Evolutionary conservation across 2,329 filamentous ascomycete genomes (phyloP), one percentile per base, ranked within the genome.

Genomic region (Massarina eburnea): DNA sequence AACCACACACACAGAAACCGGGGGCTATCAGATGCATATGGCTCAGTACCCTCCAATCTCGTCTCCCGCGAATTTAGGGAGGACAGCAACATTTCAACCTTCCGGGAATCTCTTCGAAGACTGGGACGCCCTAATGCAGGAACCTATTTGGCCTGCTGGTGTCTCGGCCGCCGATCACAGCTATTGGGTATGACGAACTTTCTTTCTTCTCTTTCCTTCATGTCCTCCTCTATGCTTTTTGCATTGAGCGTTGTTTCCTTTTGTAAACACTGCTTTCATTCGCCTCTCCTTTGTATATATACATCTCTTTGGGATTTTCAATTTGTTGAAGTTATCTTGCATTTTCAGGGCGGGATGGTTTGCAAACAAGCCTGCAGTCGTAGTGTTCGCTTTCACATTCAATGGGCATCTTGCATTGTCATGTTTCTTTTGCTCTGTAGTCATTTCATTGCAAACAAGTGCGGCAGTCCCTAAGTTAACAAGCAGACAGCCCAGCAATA

Each of bases 31-130:
- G 33, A 26, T 46, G 17, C 34, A 45, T 14, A 32, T 51, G 43
- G 32, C 45, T 12, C 17, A 38, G 3, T 45, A 46, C 19, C 35
- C 43, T 29, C 33, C 40, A 21, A 41, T 32, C 22, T 36, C 43
- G 3, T 42, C 46, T 1, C 30, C 52, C 27, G 44, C 45, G 12
- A 45, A 30, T 19, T 24, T 38, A 19, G 39, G 38, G 3, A 34
- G 22, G 22, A 40, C 43, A 21, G 32, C 26, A 24, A 32, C 38
- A 7, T 52, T 51, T 30, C 52, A 49, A 33, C 30, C 54, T 7
- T 45, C 51, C 18, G 49, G 45, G 17, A 57, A 55, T 30, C 42
- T 57, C 8, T 57, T 52, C 24, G 51, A 57, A 41, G 54, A 57
- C 19, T 52, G 48, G 40, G 54, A 57, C 29, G 41, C 54, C n/a